These are phyloP conservation scores for Spirogloea muscicola DNA, from an alignment of 139 green algal species.

Conservation along the genomic window DNA sequence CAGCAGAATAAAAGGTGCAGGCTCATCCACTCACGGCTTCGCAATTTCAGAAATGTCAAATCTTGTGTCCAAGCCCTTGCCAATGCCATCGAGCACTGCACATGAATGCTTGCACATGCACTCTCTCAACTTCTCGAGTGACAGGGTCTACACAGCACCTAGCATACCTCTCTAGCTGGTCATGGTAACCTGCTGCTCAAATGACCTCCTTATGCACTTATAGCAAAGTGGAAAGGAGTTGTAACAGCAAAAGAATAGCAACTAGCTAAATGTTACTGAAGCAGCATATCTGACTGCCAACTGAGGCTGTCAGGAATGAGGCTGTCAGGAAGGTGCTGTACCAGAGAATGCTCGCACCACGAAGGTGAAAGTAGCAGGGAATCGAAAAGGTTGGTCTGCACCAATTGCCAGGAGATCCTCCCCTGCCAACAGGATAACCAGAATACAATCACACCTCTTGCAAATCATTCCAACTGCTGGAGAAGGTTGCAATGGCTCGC, in stretches of 20 bases:
- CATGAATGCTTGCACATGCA: too few species aligned
- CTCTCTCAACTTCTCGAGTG: too few species aligned
- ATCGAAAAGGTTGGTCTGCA: constrained; percentile 95
- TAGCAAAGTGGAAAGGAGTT: neutral
- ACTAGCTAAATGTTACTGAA: neutral
- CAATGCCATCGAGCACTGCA: constrained; percentile 92
- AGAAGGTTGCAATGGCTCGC: neutral
- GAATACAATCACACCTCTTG: too few species aligned
- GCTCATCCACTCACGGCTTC: constrained; percentile 71
- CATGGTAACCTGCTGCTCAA: neutral
- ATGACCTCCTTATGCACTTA: neutral
- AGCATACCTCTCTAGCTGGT: neutral
- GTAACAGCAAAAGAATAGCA: neutral
- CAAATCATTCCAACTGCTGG: too few species aligned
- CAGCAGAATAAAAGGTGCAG: neutral
- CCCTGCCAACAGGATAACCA: too few species aligned
- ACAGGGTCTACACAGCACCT: too few species aligned
- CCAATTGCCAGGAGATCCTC: constrained; percentile 93
- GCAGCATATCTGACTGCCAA: neutral
- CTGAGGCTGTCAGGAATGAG: neutral
- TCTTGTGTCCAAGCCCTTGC: constrained; percentile 84
- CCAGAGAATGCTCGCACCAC: constrained; percentile 61
- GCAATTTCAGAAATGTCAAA: constrained; percentile 99
- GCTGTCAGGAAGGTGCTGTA: constrained; percentile 52
- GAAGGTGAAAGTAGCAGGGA: constrained; percentile 97